Conservation (phyloP, 2,329 filamentous ascomycete genomes). For the Cladosporium colombiae region DNA sequence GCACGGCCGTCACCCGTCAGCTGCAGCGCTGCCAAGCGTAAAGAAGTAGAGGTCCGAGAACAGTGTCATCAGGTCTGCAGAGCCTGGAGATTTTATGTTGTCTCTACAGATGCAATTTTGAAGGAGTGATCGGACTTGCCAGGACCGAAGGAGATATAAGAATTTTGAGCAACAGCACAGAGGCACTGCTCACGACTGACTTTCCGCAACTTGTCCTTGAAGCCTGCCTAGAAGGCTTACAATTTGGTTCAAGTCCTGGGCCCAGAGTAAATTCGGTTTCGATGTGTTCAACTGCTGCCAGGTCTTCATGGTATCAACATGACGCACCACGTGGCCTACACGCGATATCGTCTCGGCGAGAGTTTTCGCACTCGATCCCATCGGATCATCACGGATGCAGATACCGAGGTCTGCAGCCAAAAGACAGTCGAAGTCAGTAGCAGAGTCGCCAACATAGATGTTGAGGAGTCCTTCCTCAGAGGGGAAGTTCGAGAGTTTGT, state of each 20-base stretch:
- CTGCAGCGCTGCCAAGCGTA: neutral
- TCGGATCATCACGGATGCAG: slow-evolving; percentile 44
- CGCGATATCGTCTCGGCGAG: slow-evolving; percentile 37
- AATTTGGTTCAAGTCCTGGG: slow-evolving; percentile 5
- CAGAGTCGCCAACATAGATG: slow-evolving; percentile 51
- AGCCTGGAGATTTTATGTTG: neutral
- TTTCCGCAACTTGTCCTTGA: neutral
- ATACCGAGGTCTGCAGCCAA: slow-evolving; percentile 49
- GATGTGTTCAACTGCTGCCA: neutral
- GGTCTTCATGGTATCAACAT: neutral
- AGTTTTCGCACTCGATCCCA: slow-evolving; percentile 28
- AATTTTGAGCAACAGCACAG: neutral
- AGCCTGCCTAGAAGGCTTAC: neutral
- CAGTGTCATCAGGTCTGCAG: neutral
- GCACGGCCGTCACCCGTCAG: neutral
- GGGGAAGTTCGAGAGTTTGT: slow-evolving; percentile 37
- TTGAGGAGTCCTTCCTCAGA: neutral
- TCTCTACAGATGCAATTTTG: too few species aligned
- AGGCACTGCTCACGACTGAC: neutral
- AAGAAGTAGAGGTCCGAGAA: too few species aligned
- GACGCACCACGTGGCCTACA: neutral
- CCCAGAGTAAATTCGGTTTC: neutral
- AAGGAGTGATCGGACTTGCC: neutral
- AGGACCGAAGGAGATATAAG: neutral
- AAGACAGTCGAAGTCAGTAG: slow-evolving; percentile 50